Evolutionary conservation across 1,139 yeast genomes (phyloP), one percentile per base, ranked within the genome.

Genomic region (Nakaseomyces delphensis): DNA sequence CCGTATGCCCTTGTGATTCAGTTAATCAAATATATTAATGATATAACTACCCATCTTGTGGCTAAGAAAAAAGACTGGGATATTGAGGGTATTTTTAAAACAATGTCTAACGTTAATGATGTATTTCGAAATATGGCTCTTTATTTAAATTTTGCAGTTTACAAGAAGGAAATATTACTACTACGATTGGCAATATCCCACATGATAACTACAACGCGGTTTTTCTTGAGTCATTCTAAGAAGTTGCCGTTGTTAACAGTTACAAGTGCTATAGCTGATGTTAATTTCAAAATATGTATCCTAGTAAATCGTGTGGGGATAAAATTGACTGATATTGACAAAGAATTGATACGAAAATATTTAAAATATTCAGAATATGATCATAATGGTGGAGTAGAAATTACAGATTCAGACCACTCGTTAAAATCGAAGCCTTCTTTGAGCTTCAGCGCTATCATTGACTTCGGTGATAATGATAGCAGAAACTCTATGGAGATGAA

Each of bases 131-230:
- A 33, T 10, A 33, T 33, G 27, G n/a, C 8, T 20, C 16, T 33
- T 4, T 33, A 20, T 33, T 7, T 33, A 10, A 14, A 33, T 33
- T 16, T 33, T 20, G 27, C 37, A 3, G 27, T 11, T 3, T 7
- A 33, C 16, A 33, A 33, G 11, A 33, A 33, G 18, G 16, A 33
- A 15, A 33, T 33, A 33, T 33, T 33, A 8, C 13, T 33, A 4
- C 18, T 33, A 13, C 37, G 37, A 7, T 13, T 33, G 27, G 37
- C 37, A 4, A 33, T 33, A 11, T 33, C 89, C 27, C 87, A 83
- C 63, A 73, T 82, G 1, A 77, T 89, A 39, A 79, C 95, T 6
- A 75, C 89, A 0, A 76, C 93, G 0, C 73, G 96, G 54, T 86
- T 85, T 58, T 84, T 69, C 61, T 77, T 84, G 1, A 66, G 77